These are phyloP conservation scores for Fusarium sp. DNA, from an alignment of 2,329 filamentous ascomycete species.

Conservation along the genomic window DNA sequence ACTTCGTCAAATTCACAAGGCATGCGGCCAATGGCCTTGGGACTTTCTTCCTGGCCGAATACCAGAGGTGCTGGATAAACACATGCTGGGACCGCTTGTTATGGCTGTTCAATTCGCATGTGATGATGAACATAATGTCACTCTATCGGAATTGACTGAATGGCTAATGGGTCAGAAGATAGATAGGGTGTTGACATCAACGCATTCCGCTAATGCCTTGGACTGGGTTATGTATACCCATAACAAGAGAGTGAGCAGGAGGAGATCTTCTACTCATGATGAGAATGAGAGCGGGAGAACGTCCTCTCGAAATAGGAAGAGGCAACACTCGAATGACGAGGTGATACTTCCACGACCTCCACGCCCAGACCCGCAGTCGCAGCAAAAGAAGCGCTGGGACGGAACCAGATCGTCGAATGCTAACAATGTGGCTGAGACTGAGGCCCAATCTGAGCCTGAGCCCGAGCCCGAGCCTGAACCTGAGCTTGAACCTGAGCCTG, in stretches of 20 bases:
- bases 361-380: not conserved
- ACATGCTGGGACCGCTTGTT: not conserved
- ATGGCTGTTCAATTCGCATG: not conserved
- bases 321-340: not conserved
- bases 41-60: not conserved
- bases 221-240: not conserved
- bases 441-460: not conserved
- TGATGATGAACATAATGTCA: not conserved
- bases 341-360: not conserved
- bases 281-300: not conserved
- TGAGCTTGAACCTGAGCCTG: not conserved
- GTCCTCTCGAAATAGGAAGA: not conserved
- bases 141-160: not conserved
- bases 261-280: not conserved
- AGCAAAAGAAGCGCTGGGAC: not conserved
- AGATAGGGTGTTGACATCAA: not conserved
- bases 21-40: slow-evolving; percentile 1
- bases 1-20: not conserved
- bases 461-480: not conserved
- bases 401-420: not conserved
- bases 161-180: not conserved
- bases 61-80: not conserved
- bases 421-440: not conserved
- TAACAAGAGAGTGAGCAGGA: not conserved
- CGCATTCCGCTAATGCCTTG: not conserved